phyloP scores from a whole-genome alignment of 2,329 filamentous ascomycete species.

The Massarina eburnea region DNA sequence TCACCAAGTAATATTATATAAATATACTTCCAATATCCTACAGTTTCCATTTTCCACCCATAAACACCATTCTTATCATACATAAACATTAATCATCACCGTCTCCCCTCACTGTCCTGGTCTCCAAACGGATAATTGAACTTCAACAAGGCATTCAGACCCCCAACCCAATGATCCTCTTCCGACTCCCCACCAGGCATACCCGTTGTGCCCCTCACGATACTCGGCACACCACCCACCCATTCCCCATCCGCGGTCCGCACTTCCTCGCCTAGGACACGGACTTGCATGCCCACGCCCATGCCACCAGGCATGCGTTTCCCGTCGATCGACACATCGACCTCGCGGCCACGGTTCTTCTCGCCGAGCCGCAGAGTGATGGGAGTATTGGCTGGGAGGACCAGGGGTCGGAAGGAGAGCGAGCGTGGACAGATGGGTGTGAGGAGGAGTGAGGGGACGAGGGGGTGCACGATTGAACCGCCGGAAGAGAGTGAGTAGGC shows the following conservation, averaged over 20 bases:
- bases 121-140: slow-evolving; percentile 96
- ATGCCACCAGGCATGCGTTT: slow-evolving; percentile 46
- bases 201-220: slow-evolving; percentile 65
- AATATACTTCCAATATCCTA: too few relatives aligned
- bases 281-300: slow-evolving; percentile 66
- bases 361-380: slow-evolving; percentile 80
- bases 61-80: too few relatives aligned
- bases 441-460: slow-evolving; percentile 83
- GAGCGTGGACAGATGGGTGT: slow-evolving; percentile 94
- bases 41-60: too few relatives aligned
- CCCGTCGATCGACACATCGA: slow-evolving; percentile 55
- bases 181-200: slow-evolving; percentile 45
- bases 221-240: slow-evolving; percentile 86
- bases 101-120: slow-evolving; percentile 24
- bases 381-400: slow-evolving; percentile 82
- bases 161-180: slow-evolving; percentile 95
- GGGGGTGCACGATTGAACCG: slow-evolving; percentile 89
- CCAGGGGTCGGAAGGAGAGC: slow-evolving; percentile 86
- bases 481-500: slow-evolving; percentile 94
- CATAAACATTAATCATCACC: neutral
- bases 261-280: slow-evolving; percentile 85
- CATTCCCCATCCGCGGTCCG: slow-evolving; percentile 48
- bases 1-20: too few relatives aligned
- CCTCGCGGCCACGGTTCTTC: slow-evolving; percentile 51
- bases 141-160: slow-evolving; percentile 88